Evolutionary conservation across 768 basidiomycete species (phyloP).

Genomic region (Serpula lacrymans): DNA sequence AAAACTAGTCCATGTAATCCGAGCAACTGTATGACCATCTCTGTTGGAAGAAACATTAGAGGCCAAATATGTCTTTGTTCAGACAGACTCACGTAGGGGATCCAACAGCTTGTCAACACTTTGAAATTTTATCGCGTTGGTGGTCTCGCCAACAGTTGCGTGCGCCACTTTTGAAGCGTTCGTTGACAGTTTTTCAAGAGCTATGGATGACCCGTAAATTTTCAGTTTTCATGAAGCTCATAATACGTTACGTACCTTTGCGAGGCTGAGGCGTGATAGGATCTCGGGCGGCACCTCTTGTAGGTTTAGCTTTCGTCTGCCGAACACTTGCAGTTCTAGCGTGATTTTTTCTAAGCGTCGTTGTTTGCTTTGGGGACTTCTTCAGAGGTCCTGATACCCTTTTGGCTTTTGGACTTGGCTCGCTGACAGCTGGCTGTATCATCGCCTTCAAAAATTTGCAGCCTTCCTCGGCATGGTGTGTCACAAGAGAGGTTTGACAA

Average conservation of each 20-base stretch:
- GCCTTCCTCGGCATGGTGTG: slow-evolving; percentile 52
- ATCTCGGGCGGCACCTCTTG: slow-evolving; percentile 15
- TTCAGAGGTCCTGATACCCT: slow-evolving; percentile 16
- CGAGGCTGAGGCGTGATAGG: slow-evolving; percentile 46
- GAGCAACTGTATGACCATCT: slow-evolving; percentile 56
- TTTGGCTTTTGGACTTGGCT: slow-evolving; percentile 14
- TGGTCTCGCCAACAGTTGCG: neutral
- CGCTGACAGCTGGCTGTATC: slow-evolving; percentile 20
- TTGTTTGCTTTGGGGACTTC: slow-evolving; percentile 3
- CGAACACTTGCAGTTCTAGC: slow-evolving; percentile 4
- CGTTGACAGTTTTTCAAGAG: slow-evolving; percentile 16
- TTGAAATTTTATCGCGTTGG: slow-evolving; percentile 15
- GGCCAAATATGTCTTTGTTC: neutral
- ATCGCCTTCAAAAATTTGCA: slow-evolving; percentile 44
- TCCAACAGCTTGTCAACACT: slow-evolving; percentile 33
- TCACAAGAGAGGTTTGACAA: slow-evolving; percentile 41
- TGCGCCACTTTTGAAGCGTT: slow-evolving; percentile 8
- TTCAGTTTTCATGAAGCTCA: neutral
- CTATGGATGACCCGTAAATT: slow-evolving; percentile 5
- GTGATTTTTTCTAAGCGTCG: neutral
- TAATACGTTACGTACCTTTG: slow-evolving; percentile 26
- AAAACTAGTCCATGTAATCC: slow-evolving; percentile 67
- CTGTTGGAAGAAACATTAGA: slow-evolving; percentile 29
- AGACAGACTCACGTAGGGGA: slow-evolving; percentile 49
- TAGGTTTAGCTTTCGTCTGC: slow-evolving; percentile 13